phyloP scores from a whole-genome alignment of 192 early-diverging fungal species.

The Linnemannia hyalina region DNA sequence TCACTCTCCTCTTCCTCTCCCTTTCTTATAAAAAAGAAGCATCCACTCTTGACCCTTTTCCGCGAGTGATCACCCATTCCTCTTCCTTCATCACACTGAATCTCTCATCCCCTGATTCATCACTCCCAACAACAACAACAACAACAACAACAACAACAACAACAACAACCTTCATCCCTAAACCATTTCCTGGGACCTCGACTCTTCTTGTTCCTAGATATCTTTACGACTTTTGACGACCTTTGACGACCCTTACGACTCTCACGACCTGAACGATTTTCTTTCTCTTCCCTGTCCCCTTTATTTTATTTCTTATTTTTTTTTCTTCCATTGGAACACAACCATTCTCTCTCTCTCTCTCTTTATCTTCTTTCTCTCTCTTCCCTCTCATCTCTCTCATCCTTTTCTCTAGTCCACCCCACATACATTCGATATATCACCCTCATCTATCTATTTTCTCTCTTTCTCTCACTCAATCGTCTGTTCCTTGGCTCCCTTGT shows the following conservation, averaged over 20 bases:
- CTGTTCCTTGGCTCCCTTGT: not conserved
- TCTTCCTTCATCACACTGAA: not conserved
- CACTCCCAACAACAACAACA: too few relatives aligned
- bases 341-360: not conserved
- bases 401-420: not conserved
- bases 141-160: too few relatives aligned
- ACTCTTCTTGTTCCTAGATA: too few relatives aligned
- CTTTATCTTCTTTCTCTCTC: not conserved
- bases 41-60: not conserved
- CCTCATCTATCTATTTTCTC: too few relatives aligned
- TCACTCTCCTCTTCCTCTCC: not conserved
- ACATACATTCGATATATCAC: too few relatives aligned
- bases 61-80: not conserved
- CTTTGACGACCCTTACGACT: not conserved
- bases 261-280: not conserved
- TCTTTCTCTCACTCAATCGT: not conserved
- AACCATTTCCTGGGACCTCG: too few relatives aligned
- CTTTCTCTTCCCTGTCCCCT: conserved; percentile 2
- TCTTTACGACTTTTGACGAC: too few relatives aligned
- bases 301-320: not conserved
- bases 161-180: too few relatives aligned
- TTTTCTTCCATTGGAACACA: not conserved
- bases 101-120: not conserved
- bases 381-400: too few relatives aligned
- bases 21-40: not conserved